phyloP scores from a whole-genome alignment of 495 filamentous ascomycete genomes.

The Antarctomyces pellizariae region DNA sequence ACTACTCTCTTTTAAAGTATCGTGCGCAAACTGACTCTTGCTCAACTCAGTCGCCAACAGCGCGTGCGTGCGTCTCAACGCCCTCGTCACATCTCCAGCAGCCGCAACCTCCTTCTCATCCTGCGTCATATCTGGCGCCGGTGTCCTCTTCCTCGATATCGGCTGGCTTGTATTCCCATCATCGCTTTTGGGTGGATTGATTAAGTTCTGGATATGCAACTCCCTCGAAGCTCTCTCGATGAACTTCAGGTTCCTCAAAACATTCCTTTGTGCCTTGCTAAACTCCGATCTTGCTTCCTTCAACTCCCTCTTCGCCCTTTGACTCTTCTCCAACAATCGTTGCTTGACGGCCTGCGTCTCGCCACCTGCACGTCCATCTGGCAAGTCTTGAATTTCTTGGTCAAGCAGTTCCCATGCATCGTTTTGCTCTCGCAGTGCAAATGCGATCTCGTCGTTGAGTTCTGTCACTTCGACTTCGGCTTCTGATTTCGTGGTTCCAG shows the following conservation, averaged over 20 bases:
- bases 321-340: slow-evolving; percentile 45
- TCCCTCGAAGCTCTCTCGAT: too few species aligned
- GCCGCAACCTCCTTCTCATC: slow-evolving; percentile 48
- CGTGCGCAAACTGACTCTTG: slow-evolving; percentile 65
- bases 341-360: too few species aligned
- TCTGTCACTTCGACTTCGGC: slow-evolving; percentile 40
- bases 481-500: slow-evolving; percentile 29
- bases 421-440: slow-evolving; percentile 60
- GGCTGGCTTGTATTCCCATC: slow-evolving; percentile 16
- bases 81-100: slow-evolving; percentile 60
- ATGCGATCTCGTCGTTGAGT: slow-evolving; percentile 60
- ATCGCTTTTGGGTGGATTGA: too few species aligned
- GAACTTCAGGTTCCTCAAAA: too few species aligned
- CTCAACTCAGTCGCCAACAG: slow-evolving; percentile 64
- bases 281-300: too few species aligned
- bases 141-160: slow-evolving; percentile 1
- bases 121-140: slow-evolving; percentile 13
- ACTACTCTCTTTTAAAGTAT: slow-evolving; percentile 62
- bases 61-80: slow-evolving; percentile 63
- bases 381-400: slow-evolving; percentile 53
- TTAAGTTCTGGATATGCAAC: too few species aligned
- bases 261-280: too few species aligned
- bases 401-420: slow-evolving; percentile 63
- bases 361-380: slow-evolving; percentile 18
- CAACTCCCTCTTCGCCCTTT: slow-evolving; percentile 52